Conservation (phyloP, 371 early-diverging fungal species). For the Globomyces sp. region DNA sequence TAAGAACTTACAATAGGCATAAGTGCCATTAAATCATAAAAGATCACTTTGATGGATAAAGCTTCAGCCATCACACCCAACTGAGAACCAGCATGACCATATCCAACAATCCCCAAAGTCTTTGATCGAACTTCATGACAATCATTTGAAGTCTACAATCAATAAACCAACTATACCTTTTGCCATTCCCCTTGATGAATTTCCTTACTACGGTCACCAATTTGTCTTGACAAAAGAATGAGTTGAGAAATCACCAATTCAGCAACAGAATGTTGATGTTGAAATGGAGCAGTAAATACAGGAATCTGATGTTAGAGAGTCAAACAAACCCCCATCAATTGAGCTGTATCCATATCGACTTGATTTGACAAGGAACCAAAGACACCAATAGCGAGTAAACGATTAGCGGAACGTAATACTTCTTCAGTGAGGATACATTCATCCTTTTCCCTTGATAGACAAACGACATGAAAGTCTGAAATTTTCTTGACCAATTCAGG, state of each 20-base stretch:
- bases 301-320: constrained; percentile 24
- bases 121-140: constrained; percentile 94
- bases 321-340: constrained; percentile 38
- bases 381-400: constrained; percentile 37
- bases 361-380: constrained; percentile 29
- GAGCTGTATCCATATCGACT: constrained; percentile 34
- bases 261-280: constrained; percentile 52
- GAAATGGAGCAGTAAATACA: constrained; percentile 39
- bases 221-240: constrained; percentile 81
- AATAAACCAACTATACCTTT: constrained; percentile 49
- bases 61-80: constrained; percentile 92
- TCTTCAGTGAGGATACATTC: constrained; percentile 40
- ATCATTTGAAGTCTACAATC: constrained; percentile 52
- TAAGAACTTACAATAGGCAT: constrained; percentile 92
- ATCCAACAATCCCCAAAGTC: constrained; percentile 80
- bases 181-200: constrained; percentile 91
- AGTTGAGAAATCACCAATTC: constrained; percentile 88
- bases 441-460: constrained; percentile 31
- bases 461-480: constrained; percentile 41
- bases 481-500: constrained; percentile 38
- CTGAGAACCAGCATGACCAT: constrained; percentile 94
- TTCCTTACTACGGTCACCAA: constrained; percentile 87
- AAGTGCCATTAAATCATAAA: constrained; percentile 77
- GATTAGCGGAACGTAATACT: constrained; percentile 37
- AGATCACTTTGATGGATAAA: constrained; percentile 83